Conservation (phyloP, 345 rosid genomes). For the Ceriops tagal region DNA sequence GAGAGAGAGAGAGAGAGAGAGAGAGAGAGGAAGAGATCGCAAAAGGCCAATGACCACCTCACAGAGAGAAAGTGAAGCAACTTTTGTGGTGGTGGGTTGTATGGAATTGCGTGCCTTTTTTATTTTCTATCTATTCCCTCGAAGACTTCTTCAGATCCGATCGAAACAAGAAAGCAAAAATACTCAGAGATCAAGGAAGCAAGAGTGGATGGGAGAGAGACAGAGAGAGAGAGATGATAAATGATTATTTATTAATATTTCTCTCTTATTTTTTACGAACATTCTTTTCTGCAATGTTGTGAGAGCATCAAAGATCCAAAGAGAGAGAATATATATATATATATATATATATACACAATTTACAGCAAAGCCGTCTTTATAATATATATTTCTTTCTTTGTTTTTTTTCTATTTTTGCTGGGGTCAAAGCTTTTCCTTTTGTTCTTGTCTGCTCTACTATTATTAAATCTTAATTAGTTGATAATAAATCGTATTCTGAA, state of each 20-base stretch:
- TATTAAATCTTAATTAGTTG: too few relatives aligned
- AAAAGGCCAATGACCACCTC: slow-evolving; percentile 5
- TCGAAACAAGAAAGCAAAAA: slow-evolving; percentile 30
- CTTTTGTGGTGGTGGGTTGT: slow-evolving; percentile 18
- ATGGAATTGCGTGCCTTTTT: neutral
- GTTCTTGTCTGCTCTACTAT: too few relatives aligned
- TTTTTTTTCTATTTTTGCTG: slow-evolving; percentile 3
- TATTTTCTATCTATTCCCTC: slow-evolving; percentile 13
- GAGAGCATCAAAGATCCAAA: neutral
- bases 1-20: too few relatives aligned
- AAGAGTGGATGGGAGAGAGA: neutral
- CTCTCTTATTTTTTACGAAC: slow-evolving; percentile 1
- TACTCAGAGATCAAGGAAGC: slow-evolving; percentile 17
- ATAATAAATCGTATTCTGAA: too few relatives aligned
- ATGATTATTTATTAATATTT: slow-evolving; percentile 13
- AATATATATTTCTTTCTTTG: neutral
- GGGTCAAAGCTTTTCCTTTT: too few relatives aligned
- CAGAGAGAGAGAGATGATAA: slow-evolving; percentile 20
- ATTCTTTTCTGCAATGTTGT: slow-evolving; percentile 5
- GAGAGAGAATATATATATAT: neutral
- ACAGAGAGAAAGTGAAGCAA: slow-evolving; percentile 27
- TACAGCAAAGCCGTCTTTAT: neutral
- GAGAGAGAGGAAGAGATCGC: too few relatives aligned
- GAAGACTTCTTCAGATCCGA: slow-evolving; percentile 47
- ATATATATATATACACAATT: too few relatives aligned